phyloP scores from a whole-genome alignment of 2,329 filamentous ascomycete species.

The Aureobasidium sp. region DNA sequence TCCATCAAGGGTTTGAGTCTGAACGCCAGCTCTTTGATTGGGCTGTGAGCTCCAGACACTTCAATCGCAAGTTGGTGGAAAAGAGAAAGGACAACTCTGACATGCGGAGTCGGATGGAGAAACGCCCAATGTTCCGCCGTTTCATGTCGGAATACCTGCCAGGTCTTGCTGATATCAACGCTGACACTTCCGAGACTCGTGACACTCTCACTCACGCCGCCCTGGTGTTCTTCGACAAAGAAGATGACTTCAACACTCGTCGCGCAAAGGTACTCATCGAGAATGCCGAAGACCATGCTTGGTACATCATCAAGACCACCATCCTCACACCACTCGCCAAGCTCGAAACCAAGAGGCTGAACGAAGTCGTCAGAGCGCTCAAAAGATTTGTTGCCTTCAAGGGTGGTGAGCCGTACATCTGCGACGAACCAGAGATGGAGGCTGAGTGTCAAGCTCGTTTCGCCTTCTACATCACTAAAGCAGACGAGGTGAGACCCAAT shows the following conservation, averaged over 20 bases:
- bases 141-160: slow-evolving; percentile 61
- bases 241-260: slow-evolving; percentile 17
- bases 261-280: slow-evolving; percentile 15
- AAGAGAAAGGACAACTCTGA: slow-evolving; percentile 32
- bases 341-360: slow-evolving; percentile 14
- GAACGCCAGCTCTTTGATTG: slow-evolving; percentile 54
- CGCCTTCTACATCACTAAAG: neutral
- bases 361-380: slow-evolving; percentile 21
- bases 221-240: slow-evolving; percentile 31
- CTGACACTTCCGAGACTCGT: slow-evolving; percentile 27
- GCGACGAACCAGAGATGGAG: slow-evolving; percentile 16
- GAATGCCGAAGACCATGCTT: slow-evolving; percentile 19
- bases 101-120: slow-evolving; percentile 48
- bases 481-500: slow-evolving; percentile 15
- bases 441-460: slow-evolving; percentile 7
- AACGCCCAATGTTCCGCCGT: slow-evolving; percentile 47
- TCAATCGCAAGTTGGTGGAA: slow-evolving; percentile 36
- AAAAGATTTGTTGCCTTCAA: slow-evolving; percentile 16
- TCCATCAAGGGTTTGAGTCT: slow-evolving; percentile 46
- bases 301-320: slow-evolving; percentile 11
- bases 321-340: slow-evolving; percentile 16
- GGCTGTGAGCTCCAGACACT: slow-evolving; percentile 49
- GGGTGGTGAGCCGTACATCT: slow-evolving; percentile 5
- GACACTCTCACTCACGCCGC: slow-evolving; percentile 45
- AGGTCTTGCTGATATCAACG: neutral